Percentiles rank a stretch among this genome's conserved stretches.
These are phyloP conservation scores for Rhexocercosporidium sp. DNA, from an alignment of 2,329 filamentous ascomycete genomes.

Conservation along the genomic window DNA sequence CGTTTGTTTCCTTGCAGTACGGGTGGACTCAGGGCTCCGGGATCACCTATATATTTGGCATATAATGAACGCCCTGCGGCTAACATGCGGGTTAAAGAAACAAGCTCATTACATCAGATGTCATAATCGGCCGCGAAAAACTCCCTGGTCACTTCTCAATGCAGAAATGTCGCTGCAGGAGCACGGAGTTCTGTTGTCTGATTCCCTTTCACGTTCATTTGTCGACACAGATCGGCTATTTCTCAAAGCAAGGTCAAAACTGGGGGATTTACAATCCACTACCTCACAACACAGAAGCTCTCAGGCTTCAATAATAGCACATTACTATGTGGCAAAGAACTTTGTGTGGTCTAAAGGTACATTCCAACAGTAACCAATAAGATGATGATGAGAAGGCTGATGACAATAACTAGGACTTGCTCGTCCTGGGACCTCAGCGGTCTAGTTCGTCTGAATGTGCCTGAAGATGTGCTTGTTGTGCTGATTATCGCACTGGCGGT, in stretches of 20 bases:
- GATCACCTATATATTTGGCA: too few relatives aligned
- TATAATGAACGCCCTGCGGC: not conserved
- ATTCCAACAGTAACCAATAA: not conserved
- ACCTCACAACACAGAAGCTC: too few relatives aligned
- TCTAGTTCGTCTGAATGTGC: not conserved
- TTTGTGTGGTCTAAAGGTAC: not conserved
- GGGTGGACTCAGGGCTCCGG: too few relatives aligned
- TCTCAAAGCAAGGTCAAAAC: not conserved
- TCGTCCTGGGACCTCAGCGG: not conserved
- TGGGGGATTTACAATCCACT: too few relatives aligned
- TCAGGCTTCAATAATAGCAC: too few relatives aligned
- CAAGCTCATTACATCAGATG: not conserved
- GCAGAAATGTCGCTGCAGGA: not conserved
- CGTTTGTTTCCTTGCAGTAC: too few relatives aligned
- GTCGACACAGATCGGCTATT: not conserved
- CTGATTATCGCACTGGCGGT: not conserved
- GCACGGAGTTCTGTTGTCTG: not conserved
- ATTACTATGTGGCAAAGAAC: too few relatives aligned
- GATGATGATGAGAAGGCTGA: not conserved
- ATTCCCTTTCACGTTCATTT: not conserved
- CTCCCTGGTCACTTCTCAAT: not conserved
- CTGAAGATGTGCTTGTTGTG: not conserved
- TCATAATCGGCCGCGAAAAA: not conserved
- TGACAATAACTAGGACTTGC: not conserved
- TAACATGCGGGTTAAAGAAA: not conserved